These are phyloP conservation scores for Lunasporangiospora selenospora DNA, from an alignment of 192 early-diverging fungal species.

Conservation along the genomic window DNA sequence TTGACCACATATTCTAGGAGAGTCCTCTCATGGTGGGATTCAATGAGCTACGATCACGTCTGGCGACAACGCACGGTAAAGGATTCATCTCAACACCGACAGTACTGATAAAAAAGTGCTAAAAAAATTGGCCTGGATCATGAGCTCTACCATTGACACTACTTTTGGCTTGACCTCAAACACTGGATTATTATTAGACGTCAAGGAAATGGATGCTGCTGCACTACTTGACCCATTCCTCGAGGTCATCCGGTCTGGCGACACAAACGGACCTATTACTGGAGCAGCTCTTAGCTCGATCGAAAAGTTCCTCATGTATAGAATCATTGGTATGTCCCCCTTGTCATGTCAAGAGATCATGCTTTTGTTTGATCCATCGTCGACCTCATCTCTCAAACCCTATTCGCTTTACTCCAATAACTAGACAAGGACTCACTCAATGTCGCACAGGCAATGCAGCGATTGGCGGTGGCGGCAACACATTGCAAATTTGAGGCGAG, in stretches of 20 bases:
- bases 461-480: constrained; percentile 82
- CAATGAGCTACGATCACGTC: constrained; percentile 61
- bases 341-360: constrained; percentile 5
- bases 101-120: not conserved
- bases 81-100: not conserved
- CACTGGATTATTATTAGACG: constrained; percentile 59
- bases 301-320: constrained; percentile 89
- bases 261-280: constrained; percentile 95
- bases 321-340: constrained; percentile 67
- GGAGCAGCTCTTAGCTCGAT: constrained; percentile 88
- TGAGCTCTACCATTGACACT: too few relatives aligned
- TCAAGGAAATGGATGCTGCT: constrained; percentile 67
- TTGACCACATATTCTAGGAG: too few relatives aligned
- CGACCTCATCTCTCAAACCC: not conserved
- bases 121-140: not conserved
- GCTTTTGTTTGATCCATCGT: not conserved
- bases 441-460: constrained; percentile 72
- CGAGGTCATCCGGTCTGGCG: constrained; percentile 89
- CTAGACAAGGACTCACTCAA: constrained; percentile 64
- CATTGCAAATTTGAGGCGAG: constrained; percentile 97
- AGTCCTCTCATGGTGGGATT: constrained; percentile 76
- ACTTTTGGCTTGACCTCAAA: too few relatives aligned
- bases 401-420: not conserved
- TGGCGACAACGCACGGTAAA: constrained; percentile 60
- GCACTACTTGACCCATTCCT: constrained; percentile 89